Base-by-base conservation (phyloP, 139 green algal genomes). In the Chlorella vulgaris region DNA sequence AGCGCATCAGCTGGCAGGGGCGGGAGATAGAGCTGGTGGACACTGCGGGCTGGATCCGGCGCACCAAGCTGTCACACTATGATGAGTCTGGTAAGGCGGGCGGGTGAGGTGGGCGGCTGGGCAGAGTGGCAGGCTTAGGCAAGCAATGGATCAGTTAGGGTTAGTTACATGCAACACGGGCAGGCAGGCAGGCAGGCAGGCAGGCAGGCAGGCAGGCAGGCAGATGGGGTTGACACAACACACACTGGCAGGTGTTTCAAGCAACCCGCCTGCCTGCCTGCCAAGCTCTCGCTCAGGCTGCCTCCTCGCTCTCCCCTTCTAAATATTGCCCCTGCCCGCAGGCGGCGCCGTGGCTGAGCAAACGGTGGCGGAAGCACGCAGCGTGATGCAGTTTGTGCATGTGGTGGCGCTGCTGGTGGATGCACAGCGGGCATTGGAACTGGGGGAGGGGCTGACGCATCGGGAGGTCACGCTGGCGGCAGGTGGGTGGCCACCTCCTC, bases 391-490 rank as follows among this genome's bases (percentile, higher is more conserved):
- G 28, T 78, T 90, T 35, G 90, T 86, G 29, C 93, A 98, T n/a
- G 89, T 96, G n/a, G 95, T 95, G 31, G 86, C 94, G 55, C 86
- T 98, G 80, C 85, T 98, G 76, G 69, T 98, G 66, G 95, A 98
- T 73, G 92, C 86, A 0, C 38, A 71, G 74, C 74, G 74, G 0
- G 70, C 70, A 26, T 29, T 79, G 47, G 74, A 83, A 53, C 74
- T 78, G 53, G 21, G 65, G 3, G 83, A 87, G 74, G 82, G 87
- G 7, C 83, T 95, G 33, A 90, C 83, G 24, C 76, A 85, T 13
- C 80, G 84, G 3, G 94, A 97, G 86, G 69, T 95, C 31, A 58
- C 77, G 3, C 78, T 97, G 28, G 91, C 91, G 2, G 38, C 38
- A 15, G 53, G 73, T 79, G 47, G 28, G 70, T 43, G 19, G n/a